Evolutionary conservation across 306 rosid genomes (phyloP).

Genomic region (Sphenostylis stenocarpa): DNA sequence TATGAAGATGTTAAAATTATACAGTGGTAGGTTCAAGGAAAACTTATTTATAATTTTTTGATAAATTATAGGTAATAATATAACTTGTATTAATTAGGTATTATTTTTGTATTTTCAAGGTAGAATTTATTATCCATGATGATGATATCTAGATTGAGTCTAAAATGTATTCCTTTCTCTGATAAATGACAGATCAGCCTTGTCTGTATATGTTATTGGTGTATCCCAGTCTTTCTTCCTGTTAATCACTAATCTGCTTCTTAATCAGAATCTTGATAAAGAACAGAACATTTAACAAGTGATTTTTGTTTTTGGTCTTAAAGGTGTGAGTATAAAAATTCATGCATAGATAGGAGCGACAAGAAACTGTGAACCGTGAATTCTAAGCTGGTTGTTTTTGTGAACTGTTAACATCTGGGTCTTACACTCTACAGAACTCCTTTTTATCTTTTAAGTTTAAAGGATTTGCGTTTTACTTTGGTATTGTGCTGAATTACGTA

Average conservation of each 20-base stretch:
- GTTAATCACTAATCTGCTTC: not conserved
- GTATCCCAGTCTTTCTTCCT: not conserved
- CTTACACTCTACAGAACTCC: not conserved
- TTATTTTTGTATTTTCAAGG: not conserved
- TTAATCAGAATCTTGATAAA: not conserved
- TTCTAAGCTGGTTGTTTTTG: not conserved
- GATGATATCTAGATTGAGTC: not conserved
- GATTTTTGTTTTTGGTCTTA: not conserved
- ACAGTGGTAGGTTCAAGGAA: not conserved
- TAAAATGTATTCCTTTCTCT: not conserved
- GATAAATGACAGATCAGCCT: not conserved
- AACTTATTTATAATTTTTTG: not conserved
- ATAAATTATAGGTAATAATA: not conserved
- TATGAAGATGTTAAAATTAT: not conserved
- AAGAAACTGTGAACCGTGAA: not conserved
- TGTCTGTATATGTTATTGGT: not conserved
- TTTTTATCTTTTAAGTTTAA: not conserved
- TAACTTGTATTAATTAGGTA: not conserved
- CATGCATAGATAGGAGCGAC: not conserved
- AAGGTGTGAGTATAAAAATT: not conserved
- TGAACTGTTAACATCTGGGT: not conserved
- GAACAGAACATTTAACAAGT: not conserved
- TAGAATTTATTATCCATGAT: not conserved
- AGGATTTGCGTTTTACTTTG: not conserved
- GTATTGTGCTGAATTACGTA: not conserved